These are phyloP conservation scores for Sphaerulina vaccinii DNA, from an alignment of 2,329 filamentous ascomycete genomes.

Conservation along the genomic window DNA sequence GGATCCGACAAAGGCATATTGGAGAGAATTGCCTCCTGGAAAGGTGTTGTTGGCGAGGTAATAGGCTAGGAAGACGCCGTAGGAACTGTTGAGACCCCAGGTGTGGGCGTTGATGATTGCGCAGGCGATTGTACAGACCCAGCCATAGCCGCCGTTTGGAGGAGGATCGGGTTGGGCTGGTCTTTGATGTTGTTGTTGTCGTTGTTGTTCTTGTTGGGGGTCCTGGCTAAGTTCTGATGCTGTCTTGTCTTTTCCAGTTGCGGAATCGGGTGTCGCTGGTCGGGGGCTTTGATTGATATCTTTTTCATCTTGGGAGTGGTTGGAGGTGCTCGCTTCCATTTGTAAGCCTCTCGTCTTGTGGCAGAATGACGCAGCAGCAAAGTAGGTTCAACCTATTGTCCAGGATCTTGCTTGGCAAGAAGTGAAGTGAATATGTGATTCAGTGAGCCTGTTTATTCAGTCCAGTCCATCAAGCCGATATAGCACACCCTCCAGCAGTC, in stretches of 20 bases:
- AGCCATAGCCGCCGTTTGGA: slow-evolving; percentile 60
- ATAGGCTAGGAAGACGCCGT: slow-evolving; percentile 73
- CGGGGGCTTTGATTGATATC: neutral
- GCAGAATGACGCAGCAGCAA: too few species aligned
- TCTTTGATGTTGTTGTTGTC: neutral
- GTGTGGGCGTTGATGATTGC: slow-evolving; percentile 49
- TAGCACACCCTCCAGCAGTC: neutral
- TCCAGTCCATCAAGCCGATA: too few species aligned
- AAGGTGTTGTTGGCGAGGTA: slow-evolving; percentile 67
- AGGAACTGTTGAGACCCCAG: slow-evolving; percentile 50
- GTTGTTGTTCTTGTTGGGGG: neutral
- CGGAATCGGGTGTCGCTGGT: neutral
- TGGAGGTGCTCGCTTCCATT: neutral
- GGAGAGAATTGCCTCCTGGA: slow-evolving; percentile 60
- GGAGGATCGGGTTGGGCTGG: slow-evolving; percentile 11
- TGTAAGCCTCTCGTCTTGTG: neutral
- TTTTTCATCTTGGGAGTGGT: neutral
- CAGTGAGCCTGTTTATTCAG: neutral
- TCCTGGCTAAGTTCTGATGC: neutral
- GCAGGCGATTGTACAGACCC: slow-evolving; percentile 52
- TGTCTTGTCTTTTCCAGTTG: neutral
- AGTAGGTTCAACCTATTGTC: neutral
- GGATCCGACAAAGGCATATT: slow-evolving; percentile 76
- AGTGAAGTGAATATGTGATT: too few species aligned
- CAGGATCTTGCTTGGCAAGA: slow-evolving; percentile 3